These are phyloP conservation scores for Fusarium chaquense DNA, from an alignment of 2,329 filamentous ascomycete species.

Conservation along the genomic window DNA sequence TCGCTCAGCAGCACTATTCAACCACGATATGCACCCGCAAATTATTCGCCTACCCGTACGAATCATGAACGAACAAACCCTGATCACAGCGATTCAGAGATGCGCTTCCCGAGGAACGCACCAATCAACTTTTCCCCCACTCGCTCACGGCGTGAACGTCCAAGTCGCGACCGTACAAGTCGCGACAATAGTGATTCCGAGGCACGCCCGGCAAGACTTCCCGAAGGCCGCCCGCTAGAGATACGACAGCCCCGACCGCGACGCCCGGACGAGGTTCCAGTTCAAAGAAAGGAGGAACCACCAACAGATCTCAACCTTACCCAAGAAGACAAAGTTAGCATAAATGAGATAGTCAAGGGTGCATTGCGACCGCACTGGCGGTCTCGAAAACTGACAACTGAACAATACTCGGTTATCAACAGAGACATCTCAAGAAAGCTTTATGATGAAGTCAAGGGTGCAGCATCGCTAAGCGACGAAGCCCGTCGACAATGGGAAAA, in stretches of 20 bases:
- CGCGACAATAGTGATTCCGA: slow-evolving; percentile 42
- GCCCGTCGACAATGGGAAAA: slow-evolving; percentile 79
- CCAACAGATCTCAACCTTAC: slow-evolving; percentile 75
- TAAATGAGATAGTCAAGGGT: slow-evolving; percentile 87
- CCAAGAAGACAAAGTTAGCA: slow-evolving; percentile 85
- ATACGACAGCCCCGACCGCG: slow-evolving; percentile 66
- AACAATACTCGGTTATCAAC: slow-evolving; percentile 94
- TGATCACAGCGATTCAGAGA: slow-evolving; percentile 18
- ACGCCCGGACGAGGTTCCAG: slow-evolving; percentile 56
- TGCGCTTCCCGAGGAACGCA: slow-evolving; percentile 63
- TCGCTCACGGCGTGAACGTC: slow-evolving; percentile 24
- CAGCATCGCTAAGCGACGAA: slow-evolving; percentile 71
- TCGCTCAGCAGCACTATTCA: slow-evolving; percentile 78
- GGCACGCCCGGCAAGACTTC: slow-evolving; percentile 29
- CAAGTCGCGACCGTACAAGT: slow-evolving; percentile 29
- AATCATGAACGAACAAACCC: slow-evolving; percentile 18
- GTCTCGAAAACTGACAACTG: slow-evolving; percentile 81
- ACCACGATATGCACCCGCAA: slow-evolving; percentile 79
- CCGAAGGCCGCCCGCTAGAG: slow-evolving; percentile 57
- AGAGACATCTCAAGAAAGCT: slow-evolving; percentile 87
- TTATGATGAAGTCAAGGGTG: slow-evolving; percentile 75
- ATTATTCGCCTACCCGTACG: slow-evolving; percentile 66
- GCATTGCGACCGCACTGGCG: slow-evolving; percentile 87
- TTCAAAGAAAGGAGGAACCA: slow-evolving; percentile 73
- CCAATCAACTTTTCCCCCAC: slow-evolving; percentile 73